Base-by-base conservation (phyloP, 2,329 filamentous ascomycete species). In the Aspergillus texensis region DNA sequence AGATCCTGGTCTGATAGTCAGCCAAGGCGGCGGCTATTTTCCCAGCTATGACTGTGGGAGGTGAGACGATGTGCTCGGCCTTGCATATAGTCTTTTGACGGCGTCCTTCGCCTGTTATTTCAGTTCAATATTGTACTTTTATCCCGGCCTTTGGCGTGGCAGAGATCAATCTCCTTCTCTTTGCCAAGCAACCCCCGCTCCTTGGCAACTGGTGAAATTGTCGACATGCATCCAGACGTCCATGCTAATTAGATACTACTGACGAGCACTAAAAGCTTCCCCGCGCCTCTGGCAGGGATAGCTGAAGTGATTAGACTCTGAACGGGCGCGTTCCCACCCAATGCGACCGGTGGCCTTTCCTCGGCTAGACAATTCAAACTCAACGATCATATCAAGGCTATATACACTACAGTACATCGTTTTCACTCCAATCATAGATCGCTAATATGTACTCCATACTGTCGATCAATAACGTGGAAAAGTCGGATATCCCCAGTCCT, bases 401-500 rank as follows among this genome's bases (percentile, higher is more conserved):
- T 57, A 32, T 46, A 54, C 52, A 36, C 28, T 54, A 46, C 10
- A 36, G 32, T 34, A 16, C 52, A 16, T 32, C 19, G 26, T 34
- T 24, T 36, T 54, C 30, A 54, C 52, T 16, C 52, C 52, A 54
- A 54, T 54, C 30, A 36, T 2, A n/a, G 14, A 36, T 11, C 4
- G 4, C 21, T 26, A 19, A 53, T 53, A 21, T n/a, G 26, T 19
- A 14, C 24, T 48, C 26, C 4, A 24, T 24, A 9, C 16, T 1
- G 26, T 19, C 46, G 26, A 21, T 36, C 34, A 70, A 36, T 67
- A 64, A 21, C 53, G 62, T 3, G 70, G 69, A 50, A 69, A 71
- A 36, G 67, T 68, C 39, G 65, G 57, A 62, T 58, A 71, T 4
- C 63, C 60, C 69, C 68, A 71, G 8, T 32, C 60, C 58, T 67